Evolutionary conservation across 1,284 basidiomycete genomes (phyloP).

Genomic region (Leccinum ponderosum): DNA sequence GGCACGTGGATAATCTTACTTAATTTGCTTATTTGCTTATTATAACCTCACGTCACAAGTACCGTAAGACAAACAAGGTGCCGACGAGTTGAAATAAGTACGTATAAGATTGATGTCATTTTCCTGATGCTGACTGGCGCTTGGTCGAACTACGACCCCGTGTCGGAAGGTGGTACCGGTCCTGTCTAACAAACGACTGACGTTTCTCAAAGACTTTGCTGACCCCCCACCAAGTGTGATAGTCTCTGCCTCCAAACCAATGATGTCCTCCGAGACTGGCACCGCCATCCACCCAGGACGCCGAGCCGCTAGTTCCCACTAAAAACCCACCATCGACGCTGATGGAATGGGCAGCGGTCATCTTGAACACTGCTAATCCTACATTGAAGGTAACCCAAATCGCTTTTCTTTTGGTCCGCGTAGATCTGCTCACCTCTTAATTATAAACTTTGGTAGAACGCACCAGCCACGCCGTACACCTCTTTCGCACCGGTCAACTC

Average conservation of each 20-base stretch:
- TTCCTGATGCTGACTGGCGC: background rate
- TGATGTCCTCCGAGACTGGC: background rate
- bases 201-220: background rate
- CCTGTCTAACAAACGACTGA: background rate
- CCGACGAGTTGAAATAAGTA: too few relatives aligned
- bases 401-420: too few relatives aligned
- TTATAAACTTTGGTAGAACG: background rate
- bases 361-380: too few relatives aligned
- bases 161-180: background rate
- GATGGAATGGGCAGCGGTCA: too few relatives aligned
- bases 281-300: background rate
- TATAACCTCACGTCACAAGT: too few relatives aligned
- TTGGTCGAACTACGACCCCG: slow-evolving; percentile 1
- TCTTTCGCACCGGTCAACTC: background rate
- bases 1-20: too few relatives aligned
- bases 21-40: too few relatives aligned
- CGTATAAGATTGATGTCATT: too few relatives aligned
- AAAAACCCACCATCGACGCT: too few relatives aligned
- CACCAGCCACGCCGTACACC: background rate
- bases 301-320: too few relatives aligned
- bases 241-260: background rate
- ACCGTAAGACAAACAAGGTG: too few relatives aligned
- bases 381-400: too few relatives aligned
- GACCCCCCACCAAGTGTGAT: background rate
- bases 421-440: background rate